Conservation (phyloP, 2,329 filamentous ascomycete species). For the Cladosporium sp. region DNA sequence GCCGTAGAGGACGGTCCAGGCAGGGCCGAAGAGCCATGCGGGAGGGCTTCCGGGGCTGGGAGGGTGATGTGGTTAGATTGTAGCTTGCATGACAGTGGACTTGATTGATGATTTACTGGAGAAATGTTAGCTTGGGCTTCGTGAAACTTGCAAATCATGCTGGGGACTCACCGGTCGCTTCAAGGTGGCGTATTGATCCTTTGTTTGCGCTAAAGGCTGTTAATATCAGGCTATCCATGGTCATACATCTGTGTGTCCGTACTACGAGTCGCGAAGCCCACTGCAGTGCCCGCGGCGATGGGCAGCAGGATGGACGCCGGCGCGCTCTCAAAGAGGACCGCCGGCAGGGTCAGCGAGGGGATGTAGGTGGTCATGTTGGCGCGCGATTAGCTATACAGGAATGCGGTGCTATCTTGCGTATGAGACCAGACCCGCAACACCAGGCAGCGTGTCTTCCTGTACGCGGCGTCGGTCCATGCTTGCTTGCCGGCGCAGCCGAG, state of each 20-base stretch:
- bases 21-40: conserved; percentile 52
- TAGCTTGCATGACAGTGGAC: not conserved
- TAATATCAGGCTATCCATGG: not conserved
- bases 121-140: not conserved
- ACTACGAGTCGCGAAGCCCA: conserved; percentile 62
- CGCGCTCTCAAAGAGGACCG: conserved; percentile 63
- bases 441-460: not conserved
- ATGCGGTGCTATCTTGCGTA: not conserved
- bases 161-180: conserved; percentile 42
- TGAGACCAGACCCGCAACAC: conserved; percentile 2
- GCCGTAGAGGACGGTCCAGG: conserved; percentile 54
- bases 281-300: conserved; percentile 63
- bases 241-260: conserved; percentile 44
- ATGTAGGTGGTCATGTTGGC: conserved; percentile 70
- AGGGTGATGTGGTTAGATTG: conserved; percentile 28
- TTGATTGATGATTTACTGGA: not conserved
- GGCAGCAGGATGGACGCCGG: conserved; percentile 71
- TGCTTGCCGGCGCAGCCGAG: conserved; percentile 8
- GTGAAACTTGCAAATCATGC: not conserved
- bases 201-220: not conserved
- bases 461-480: not conserved
- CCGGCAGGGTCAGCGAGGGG: conserved; percentile 68
- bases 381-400: no score
- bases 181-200: conserved; percentile 9
- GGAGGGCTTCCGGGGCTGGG: conserved; percentile 42